These are phyloP conservation scores for Lecanicillium sp. DNA, from an alignment of 2,329 filamentous ascomycete species.

Conservation along the genomic window DNA sequence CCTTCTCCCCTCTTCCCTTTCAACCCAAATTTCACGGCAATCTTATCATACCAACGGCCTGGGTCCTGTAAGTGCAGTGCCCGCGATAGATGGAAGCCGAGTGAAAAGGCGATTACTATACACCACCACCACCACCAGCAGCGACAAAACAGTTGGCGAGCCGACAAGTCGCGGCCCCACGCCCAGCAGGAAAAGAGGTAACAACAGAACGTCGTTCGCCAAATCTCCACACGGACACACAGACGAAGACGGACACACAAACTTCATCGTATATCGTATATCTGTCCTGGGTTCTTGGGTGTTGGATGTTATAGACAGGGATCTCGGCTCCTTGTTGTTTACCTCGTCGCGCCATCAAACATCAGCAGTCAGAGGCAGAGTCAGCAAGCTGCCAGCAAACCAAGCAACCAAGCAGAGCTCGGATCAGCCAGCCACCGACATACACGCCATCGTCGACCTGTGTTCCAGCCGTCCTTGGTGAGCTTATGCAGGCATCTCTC, in stretches of 20 bases:
- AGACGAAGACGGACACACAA: too few relatives aligned
- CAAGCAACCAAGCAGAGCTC: too few relatives aligned
- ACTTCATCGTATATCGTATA: too few relatives aligned
- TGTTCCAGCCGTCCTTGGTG: too few relatives aligned
- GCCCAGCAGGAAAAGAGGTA: background rate
- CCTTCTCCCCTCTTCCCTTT: too few relatives aligned
- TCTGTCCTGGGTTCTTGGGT: constrained; percentile 2
- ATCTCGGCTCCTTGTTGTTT: background rate
- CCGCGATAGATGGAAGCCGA: background rate
- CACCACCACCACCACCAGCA: background rate
- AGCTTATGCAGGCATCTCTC: too few relatives aligned
- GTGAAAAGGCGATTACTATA: background rate
- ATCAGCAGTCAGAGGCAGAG: background rate
- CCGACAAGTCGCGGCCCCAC: background rate
- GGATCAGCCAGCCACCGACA: too few relatives aligned
- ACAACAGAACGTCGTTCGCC: background rate
- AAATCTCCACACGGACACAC: constrained; percentile 1
- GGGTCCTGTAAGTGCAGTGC: background rate
- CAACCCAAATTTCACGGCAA: background rate
- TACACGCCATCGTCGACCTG: too few relatives aligned
- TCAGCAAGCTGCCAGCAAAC: background rate
- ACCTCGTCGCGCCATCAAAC: background rate
- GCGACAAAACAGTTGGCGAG: too few relatives aligned
- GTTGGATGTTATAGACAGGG: constrained; percentile 7
- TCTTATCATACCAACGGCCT: background rate